Evolutionary conservation across 345 rosid genomes (phyloP), one percentile per base, ranked within the genome.

Genomic region (Geranium brycei): DNA sequence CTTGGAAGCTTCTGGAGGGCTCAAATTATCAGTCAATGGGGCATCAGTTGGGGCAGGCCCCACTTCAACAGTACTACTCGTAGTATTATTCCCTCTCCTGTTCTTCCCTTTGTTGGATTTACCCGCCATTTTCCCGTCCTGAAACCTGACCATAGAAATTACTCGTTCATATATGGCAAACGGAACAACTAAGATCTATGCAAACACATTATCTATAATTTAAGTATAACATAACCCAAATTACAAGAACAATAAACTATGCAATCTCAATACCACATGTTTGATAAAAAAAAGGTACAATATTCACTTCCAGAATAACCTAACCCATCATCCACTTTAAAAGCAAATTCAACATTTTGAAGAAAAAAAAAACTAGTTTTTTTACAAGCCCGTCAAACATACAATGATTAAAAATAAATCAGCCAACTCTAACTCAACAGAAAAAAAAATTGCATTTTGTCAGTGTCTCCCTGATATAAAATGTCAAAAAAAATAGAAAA

Each of bases 91-190:
- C 14, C 71, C 85, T 69, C 81, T 83, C 66, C 83, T 73, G 67
- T 77, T 79, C 79, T 81, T 88, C 63, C 86, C 88, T 77, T 75
- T 93, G 81, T 75, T 88, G 61, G 96, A 93, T 73, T 87, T 93
- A 62, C 99, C 99, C 18, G 95, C 99, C 97, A 91, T 89, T 69
- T 78, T 53, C 64, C 58, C 17, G 63, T 60, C 19, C 12, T 10
- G 8, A 47, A 59, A 16, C 31, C 2, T 19, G 56, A 23, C 0
- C 13, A 8, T 11, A 6, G 53, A 47, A 8, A 47, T 35, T 47
- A 2, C 11, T 1, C 3, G 0, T 11, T 47, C 15, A 47, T 8
- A 47, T 2, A 47, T 47, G 53, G 11, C 3, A 13, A 47, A 8
- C 13, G 10, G 14, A 47, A 47, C 53, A 4, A 23, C 28, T 23